Evolutionary conservation across 2,329 filamentous ascomycete species (phyloP), one percentile per base, ranked within the genome.

Genomic region (Penicillium sp.): DNA sequence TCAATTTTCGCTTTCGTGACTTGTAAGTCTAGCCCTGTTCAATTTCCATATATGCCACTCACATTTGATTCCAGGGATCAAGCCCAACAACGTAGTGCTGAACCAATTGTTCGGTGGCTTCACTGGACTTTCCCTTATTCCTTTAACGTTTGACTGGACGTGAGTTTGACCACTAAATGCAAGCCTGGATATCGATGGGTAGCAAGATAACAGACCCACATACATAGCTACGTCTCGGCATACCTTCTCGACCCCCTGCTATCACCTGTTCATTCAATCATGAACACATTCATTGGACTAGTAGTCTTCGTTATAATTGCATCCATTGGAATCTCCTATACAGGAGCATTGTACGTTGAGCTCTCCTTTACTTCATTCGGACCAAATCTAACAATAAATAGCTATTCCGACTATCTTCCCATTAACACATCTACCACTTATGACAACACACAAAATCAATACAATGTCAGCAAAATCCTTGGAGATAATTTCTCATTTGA

Each of bases 1-100:
- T 86, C 83, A 55, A 81, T 86, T 7, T 88, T 89, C 61, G 85
- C 85, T 5, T 86, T 89, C 61, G 77, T 82, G 12, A 89, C 86
- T 0, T 89, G 87, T 86, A 48, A 44, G 58, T 12, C 1, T 26
- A 7, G 2, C n/a, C 11, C 6, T 14, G 2, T 7, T 22, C 6
- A 2, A 26, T 25, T 25, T 3, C 22, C 35, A 8, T 2, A 11
- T 35, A 15, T 20, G n/a, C 11, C 11, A 11, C 44, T 52, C 7
- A 58, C 11, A 14, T 12, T 20, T 9, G 29, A 22, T 3, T 5
- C 18, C n/a, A 63, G 56, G 63, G 63, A 79, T 88, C 42, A 81
- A 80, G 0, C 87, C 87, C 1, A 78, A 88, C 49, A 88, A 83
- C 55, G 77, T 83, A 7, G 44, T 62, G 25, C 18, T 63, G 9